phyloP scores from a whole-genome alignment of 805 yeast species.

The Metschnikowia corniflorae region DNA sequence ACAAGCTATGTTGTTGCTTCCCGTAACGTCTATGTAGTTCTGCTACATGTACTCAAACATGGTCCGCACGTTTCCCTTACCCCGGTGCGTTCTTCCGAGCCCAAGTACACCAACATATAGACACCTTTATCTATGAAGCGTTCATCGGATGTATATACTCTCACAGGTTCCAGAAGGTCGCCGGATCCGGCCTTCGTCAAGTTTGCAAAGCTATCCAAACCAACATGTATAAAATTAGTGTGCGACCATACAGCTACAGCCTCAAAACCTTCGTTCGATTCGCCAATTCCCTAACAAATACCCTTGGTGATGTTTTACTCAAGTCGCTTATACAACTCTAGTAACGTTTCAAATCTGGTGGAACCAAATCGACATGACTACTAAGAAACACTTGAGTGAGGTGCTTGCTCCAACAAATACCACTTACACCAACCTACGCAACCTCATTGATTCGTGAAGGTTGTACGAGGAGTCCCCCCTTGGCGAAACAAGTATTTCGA shows the following conservation, averaged over 20 bases:
- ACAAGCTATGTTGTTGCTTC: slow-evolving; percentile 37
- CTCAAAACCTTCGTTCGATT: slow-evolving; percentile 41
- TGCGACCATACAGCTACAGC: slow-evolving; percentile 54
- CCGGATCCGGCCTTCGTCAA: slow-evolving; percentile 52
- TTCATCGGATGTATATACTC: slow-evolving; percentile 40
- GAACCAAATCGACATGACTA: too few species aligned
- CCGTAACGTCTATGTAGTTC: slow-evolving; percentile 41
- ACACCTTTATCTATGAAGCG: slow-evolving; percentile 33
- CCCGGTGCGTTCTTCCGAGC: slow-evolving; percentile 45
- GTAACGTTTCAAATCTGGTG: slow-evolving; percentile 33
- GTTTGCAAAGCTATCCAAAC: slow-evolving; percentile 44
- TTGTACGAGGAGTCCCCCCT: too few species aligned
- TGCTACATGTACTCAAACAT: slow-evolving; percentile 48
- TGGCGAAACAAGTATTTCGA: too few species aligned
- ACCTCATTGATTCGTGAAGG: too few species aligned
- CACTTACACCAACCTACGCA: too few species aligned
- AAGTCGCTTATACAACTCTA: slow-evolving; percentile 51
- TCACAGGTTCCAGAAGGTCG: slow-evolving; percentile 45
- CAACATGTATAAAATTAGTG: slow-evolving; percentile 40
- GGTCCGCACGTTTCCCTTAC: slow-evolving; percentile 53
- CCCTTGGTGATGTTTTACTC: slow-evolving; percentile 50
- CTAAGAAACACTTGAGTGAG: too few species aligned
- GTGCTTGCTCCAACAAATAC: too few species aligned
- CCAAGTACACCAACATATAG: slow-evolving; percentile 46
- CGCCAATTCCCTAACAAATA: slow-evolving; percentile 47